Base-by-base conservation (phyloP, 805 yeast species). In the Ogataea pignaliae region DNA sequence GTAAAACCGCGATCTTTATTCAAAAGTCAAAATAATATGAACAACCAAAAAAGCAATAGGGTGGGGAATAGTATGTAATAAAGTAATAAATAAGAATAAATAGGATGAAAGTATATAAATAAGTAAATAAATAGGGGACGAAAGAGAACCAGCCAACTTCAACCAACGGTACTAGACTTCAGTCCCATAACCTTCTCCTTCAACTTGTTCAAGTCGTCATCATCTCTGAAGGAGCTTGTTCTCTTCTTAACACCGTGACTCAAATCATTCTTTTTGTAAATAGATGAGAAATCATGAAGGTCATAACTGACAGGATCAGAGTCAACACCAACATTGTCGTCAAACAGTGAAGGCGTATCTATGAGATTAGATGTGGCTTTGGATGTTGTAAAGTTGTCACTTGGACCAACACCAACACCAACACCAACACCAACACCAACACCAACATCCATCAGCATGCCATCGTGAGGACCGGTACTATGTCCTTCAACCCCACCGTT, bases 141-240 rank as follows among this genome's bases (percentile, higher is more conserved):
- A 21, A 30, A 39, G 43, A 32, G 37, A 36, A 42, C 9, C 32
- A 39, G 12, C 12, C 28, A 42, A 15, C 28, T 26, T 28, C 17
- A 33, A 39, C 13, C 39, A 39, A 16, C 48, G 21, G 50, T 49
- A 6, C 59, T 39, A 28, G 61, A 46, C 43, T 58, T 63, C 51
- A 63, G 42, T 39, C 53, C 61, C 41, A 61, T 34, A 18, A 63
- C 64, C 31, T 53, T 56, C 42, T 57, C 63, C 37, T 57, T 59
- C 42, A 63, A 45, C 35, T 56, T 55, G 32, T 42, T 51, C 34
- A 63, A 49, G 45, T 63, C 67, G 34, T 57, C 62, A 45, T 58
- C 61, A 43, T 63, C 62, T 36, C 56, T 47, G 43, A 57, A 55
- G 29, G 60, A 53, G 17, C 47, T 45, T 3, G 50, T 40, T 34